Percentiles rank a stretch among this genome's conserved stretches.
These are phyloP conservation scores for Populus tremula DNA, from an alignment of 345 rosid species.

Conservation along the genomic window DNA sequence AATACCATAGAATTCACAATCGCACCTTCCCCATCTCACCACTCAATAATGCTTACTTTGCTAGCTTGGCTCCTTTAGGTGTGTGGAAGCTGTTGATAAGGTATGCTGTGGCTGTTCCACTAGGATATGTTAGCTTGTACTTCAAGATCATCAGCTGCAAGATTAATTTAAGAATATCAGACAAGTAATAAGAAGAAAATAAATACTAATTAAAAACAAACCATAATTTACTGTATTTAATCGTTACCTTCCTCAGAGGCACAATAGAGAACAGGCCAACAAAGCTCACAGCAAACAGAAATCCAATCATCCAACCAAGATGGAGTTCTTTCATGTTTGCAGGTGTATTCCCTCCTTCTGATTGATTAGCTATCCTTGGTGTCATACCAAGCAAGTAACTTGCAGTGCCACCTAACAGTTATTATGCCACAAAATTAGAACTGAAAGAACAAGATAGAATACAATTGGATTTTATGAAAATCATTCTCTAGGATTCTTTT, in stretches of 20 bases:
- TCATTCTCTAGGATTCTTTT: too few species aligned
- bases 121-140: constrained; percentile 80
- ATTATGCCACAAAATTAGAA: not conserved
- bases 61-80: constrained; percentile 83
- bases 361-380: constrained; percentile 46
- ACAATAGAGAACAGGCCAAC: constrained; percentile 83
- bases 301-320: constrained; percentile 73
- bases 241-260: constrained; percentile 65
- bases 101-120: constrained; percentile 90
- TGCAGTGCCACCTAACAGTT: constrained; percentile 67
- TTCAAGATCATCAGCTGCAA: constrained; percentile 72
- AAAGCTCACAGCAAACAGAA: constrained; percentile 79
- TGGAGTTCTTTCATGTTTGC: constrained; percentile 56
- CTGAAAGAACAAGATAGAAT: not conserved
- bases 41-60: constrained; percentile 44
- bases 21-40: not conserved
- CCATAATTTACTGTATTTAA: too few species aligned
- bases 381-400: constrained; percentile 80
- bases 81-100: constrained; percentile 94
- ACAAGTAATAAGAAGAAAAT: not conserved
- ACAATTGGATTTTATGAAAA: too few species aligned
- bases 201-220: not conserved
- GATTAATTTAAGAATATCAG: not conserved
- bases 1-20: not conserved
- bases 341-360: constrained; percentile 50